Percentiles rank a stretch among this genome's conserved stretches.
These are phyloP conservation scores for Clavariopsis aquatica DNA, from an alignment of 495 filamentous ascomycete genomes.

Conservation along the genomic window DNA sequence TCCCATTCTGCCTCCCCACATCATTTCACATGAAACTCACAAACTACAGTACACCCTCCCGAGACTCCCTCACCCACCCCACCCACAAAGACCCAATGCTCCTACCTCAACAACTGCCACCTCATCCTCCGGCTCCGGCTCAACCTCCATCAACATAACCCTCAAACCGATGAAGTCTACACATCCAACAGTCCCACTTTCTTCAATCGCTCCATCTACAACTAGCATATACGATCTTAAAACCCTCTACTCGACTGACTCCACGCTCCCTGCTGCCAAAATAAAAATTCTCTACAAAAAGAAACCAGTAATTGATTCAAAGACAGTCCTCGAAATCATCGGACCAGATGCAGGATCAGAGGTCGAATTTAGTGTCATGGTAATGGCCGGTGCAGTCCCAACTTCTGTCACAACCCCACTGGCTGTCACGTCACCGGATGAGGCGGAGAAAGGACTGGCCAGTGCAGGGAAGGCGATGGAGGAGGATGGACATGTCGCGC, in stretches of 20 bases:
- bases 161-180: slow-evolving; percentile 73
- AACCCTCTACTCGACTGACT: slow-evolving; percentile 55
- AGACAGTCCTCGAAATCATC: slow-evolving; percentile 61
- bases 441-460: slow-evolving; percentile 37
- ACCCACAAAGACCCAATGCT: slow-evolving; percentile 26
- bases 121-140: slow-evolving; percentile 52
- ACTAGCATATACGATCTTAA: slow-evolving; percentile 77
- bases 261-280: slow-evolving; percentile 60
- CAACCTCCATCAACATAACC: slow-evolving; percentile 57
- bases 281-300: slow-evolving; percentile 80
- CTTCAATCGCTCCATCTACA: slow-evolving; percentile 56
- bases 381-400: slow-evolving; percentile 60
- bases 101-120: slow-evolving; percentile 51
- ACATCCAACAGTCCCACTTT: slow-evolving; percentile 61
- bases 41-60: slow-evolving; percentile 54
- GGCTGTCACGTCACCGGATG: slow-evolving; percentile 43
- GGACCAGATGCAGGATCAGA: slow-evolving; percentile 45
- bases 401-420: slow-evolving; percentile 39
- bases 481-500: slow-evolving; percentile 44
- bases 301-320: slow-evolving; percentile 75
- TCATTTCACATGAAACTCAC: not conserved
- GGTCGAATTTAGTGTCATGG: slow-evolving; percentile 79
- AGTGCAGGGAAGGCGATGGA: slow-evolving; percentile 27
- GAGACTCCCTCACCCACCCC: slow-evolving; percentile 31
- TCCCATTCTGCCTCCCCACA: not conserved